Evolutionary conservation across 2,329 filamentous ascomycete species (phyloP).

Genomic region (Verticillium dahliae): DNA sequence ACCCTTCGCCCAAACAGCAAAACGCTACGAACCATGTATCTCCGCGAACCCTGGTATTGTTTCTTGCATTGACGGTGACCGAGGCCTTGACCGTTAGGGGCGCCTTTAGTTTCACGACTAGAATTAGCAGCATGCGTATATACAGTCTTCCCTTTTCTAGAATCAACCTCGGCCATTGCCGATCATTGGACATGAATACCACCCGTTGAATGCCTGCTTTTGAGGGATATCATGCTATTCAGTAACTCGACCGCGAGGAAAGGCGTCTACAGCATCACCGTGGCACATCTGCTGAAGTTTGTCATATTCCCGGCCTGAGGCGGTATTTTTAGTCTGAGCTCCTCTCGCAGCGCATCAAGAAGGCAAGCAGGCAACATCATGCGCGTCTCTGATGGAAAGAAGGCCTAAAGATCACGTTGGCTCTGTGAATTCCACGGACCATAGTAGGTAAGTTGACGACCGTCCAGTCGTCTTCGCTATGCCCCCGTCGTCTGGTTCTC

Average conservation of each 20-base stretch:
- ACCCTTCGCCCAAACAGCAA: not conserved
- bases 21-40: no score
- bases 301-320: constrained; percentile 6
- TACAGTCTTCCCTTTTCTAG: no score
- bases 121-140: not conserved
- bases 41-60: not conserved
- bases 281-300: constrained; percentile 4
- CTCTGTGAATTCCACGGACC: not conserved
- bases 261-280: constrained; percentile 10
- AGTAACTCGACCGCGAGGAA: constrained; percentile 9
- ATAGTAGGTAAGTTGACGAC: not conserved
- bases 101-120: not conserved
- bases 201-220: constrained; percentile 7
- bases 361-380: constrained; percentile 9
- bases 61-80: not conserved
- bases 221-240: constrained; percentile 10
- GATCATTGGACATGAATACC: constrained; percentile 10
- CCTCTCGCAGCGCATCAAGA: constrained; percentile 2
- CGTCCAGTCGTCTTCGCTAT: constrained; percentile 4
- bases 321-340: constrained; percentile 13
- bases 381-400: constrained; percentile 8
- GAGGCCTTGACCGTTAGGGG: not conserved
- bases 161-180: constrained; percentile 3
- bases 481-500: constrained; percentile 3
- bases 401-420: not conserved